Evolutionary conservation across 352 stramenopile genomes (phyloP), one percentile per base, ranked within the genome.

Genomic region (Phytophthora vignae): DNA sequence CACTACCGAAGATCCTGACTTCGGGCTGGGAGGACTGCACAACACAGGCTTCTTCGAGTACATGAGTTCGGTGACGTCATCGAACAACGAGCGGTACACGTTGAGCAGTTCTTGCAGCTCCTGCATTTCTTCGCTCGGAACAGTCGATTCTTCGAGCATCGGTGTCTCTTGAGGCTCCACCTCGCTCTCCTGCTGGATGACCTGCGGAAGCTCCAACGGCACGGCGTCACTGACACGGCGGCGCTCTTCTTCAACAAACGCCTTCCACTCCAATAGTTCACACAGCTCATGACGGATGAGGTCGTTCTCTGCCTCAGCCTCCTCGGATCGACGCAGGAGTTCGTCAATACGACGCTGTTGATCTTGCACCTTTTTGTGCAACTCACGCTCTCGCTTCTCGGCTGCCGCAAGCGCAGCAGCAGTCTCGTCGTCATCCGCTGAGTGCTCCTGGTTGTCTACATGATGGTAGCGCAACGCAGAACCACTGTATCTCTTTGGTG

Each of bases 231-330:
- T 87, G 2, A 71, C 71, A 11, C 77, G 67, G 17, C 74, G 74
- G 33, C 77, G 62, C 21, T 88, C 77, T 54, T 84, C 79, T 69
- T 89, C 82, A 8, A 87, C 77, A 12, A 87, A 80, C 3, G 82
- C 82, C 42, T 91, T 95, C 85, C 84, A 93, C 66, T 93, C 88
- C 33, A 93, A 63, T 27, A 92, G 66, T 53, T 93, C 85, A 50
- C 80, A 90, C 15, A 95, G 60, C 44, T 95, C 84, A 17, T 80
- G 76, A 14, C 86, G 84, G 36, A 95, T 81, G 21, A 95, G 66
- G 14, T 83, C 80, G 65, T 93, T 95, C 36, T 95, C 88, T 3
- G 71, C 64, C 56, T 92, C 85, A 4, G 90, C 69, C 53, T 93
- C 87, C 36, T 80, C 72, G 4, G 67, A 79, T 2, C 74, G 74